Conservation (phyloP, 2,329 filamentous ascomycete species). For the Colletotrichum siamense region DNA sequence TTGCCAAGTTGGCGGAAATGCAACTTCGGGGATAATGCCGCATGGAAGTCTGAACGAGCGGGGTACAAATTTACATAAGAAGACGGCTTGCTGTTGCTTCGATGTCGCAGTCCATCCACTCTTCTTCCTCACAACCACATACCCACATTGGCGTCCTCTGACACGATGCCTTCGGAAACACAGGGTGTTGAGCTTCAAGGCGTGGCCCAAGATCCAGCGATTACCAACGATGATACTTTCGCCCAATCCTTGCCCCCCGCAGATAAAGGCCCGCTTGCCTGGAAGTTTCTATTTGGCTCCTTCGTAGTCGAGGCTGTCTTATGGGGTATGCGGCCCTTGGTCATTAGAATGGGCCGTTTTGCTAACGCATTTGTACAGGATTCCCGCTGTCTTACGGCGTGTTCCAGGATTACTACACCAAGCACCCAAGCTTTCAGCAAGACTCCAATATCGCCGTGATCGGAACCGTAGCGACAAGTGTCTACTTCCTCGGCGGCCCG, state of each 20-base stretch:
- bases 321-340: neutral
- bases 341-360: neutral
- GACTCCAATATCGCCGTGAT: conserved; percentile 28
- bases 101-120: neutral
- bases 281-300: neutral
- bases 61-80: neutral
- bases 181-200: neutral
- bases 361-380: neutral
- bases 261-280: neutral
- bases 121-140: neutral
- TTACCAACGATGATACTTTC: neutral
- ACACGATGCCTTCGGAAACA: neutral
- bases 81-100: neutral
- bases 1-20: neutral
- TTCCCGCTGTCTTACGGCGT: conserved; percentile 32
- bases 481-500: conserved; percentile 30
- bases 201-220: neutral
- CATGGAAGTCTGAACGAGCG: neutral
- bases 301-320: neutral
- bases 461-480: conserved; percentile 27
- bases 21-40: neutral
- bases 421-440: conserved; percentile 25
- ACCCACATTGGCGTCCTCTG: fast-evolving
- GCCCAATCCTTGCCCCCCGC: neutral
- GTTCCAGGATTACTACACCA: conserved; percentile 34